Conservation (phyloP, 176 grass and related monocot species). For the Puya raimondii region DNA sequence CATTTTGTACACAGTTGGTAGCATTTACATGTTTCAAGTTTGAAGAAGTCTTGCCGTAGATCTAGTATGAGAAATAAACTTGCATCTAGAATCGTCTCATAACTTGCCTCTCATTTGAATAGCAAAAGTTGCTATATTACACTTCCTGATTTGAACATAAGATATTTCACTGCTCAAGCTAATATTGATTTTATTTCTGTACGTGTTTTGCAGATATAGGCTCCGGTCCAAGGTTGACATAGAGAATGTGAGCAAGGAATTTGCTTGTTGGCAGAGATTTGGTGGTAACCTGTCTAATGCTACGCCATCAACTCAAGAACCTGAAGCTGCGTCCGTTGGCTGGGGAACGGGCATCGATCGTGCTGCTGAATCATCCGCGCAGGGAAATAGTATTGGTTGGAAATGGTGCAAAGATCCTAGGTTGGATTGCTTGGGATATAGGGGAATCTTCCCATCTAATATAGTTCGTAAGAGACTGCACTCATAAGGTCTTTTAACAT, state of each 20-base stretch:
- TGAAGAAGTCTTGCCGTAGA: no score
- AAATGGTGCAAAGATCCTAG: conserved; percentile 83
- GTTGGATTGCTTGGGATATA: conserved; percentile 64
- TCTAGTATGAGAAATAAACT: no score
- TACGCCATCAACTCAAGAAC: conserved; percentile 49
- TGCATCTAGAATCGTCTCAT: no score
- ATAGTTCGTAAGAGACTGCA: conserved; percentile 38
- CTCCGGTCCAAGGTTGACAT: conserved; percentile 78
- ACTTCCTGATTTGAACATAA: neutral
- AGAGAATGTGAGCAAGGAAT: conserved; percentile 72
- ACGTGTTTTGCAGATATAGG: conserved; percentile 31
- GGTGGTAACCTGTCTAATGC: conserved; percentile 26
- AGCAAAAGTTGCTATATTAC: neutral
- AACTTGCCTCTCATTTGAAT: no score
- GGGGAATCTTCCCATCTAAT: conserved; percentile 82
- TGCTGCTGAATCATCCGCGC: conserved; percentile 41
- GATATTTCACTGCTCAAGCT: neutral
- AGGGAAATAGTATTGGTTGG: conserved; percentile 73
- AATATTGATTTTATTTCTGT: neutral
- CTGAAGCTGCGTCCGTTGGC: conserved; percentile 61
- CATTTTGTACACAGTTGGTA: no score
- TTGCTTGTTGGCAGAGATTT: conserved; percentile 89
- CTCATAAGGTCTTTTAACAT: neutral
- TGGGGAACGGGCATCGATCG: conserved; percentile 63
- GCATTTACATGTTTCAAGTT: no score